Base-by-base conservation (phyloP, 345 rosid genomes). In the Linum trigynum region DNA sequence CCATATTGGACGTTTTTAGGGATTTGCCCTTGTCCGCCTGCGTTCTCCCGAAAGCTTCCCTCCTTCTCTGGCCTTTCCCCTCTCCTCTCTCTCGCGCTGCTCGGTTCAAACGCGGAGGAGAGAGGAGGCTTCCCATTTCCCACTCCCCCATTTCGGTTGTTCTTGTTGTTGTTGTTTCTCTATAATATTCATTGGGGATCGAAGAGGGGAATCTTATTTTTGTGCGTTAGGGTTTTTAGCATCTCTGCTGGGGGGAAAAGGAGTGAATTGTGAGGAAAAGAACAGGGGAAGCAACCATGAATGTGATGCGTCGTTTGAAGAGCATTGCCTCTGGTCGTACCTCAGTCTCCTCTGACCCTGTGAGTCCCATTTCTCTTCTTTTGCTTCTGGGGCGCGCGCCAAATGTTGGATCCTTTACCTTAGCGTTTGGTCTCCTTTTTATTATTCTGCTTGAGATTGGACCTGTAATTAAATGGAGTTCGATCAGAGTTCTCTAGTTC, bases 281-380 rank as follows among this genome's bases (percentile, higher is more conserved):
- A 23, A 23, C 0, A 23, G 32, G 32, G 32, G 32, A 23, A 23
- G 74, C 38, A 68, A 72, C 57, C 50, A 95, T 91, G 98, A 87
- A 87, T 81, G 86, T 95, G 80, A 80, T 95, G 86, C 98, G 97
- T 56, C 84, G 99, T 43, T 84, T 95, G 68, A 91, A 89, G 82
- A 91, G 96, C 91, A 82, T 91, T 65, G 98, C 99, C 39, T 95
- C 99, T 17, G 98, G 94, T 60, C 98, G 97, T 14, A 71, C 82
- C 62, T 95, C 91, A 10, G 51, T 80, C 37, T 87, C 98, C 39
- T 91, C 98, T 61, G 94, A 95, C 74, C 83, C 90, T 42, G 99
- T 89, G 69, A 79, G 84, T 63, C 53, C 38, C 39, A 23, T 23
- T 23, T 23, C 32, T 23, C 32, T 23, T 23, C 32, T 23, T 23